Base-by-base conservation (phyloP, 495 filamentous ascomycete genomes). In the Talaromyces borbonicus region DNA sequence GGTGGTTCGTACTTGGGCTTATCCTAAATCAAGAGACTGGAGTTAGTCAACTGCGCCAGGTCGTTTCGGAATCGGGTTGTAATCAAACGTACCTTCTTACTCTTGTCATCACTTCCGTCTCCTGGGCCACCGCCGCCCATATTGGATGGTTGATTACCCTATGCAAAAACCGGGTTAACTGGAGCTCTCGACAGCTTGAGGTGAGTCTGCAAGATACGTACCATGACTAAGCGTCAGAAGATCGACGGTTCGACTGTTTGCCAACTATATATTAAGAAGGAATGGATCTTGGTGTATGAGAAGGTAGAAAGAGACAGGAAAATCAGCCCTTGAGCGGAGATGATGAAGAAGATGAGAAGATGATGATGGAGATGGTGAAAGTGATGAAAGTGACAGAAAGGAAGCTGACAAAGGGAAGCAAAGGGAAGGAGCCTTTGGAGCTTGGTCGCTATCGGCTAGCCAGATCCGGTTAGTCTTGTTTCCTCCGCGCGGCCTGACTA, bases 1-100 rank as follows among this genome's bases (percentile, higher is more conserved):
- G 92, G 92, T 38, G 92, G 92, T 62, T 99, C 92, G 72, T 99
- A 97, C 83, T 87, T 95, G 51, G 93, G 92, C 79, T 97, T 97
- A 38, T 97, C 88, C 76, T 99, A 95, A n/a, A n/a, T n/a, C 16
- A 41, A 8, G 7, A 11, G 26, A 49, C 23, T n/a, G 35, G 26
- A 25, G 27, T 40, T 15, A 31, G 7, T 20, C n/a, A 3, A 20
- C 8, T 5, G 19, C 33, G 18, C 35, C 16, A 38, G 35, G 7
- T 11, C 4, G 1, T 11, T 38, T n/a, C n/a, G n/a, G n/a, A n/a
- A n/a, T n/a, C n/a, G n/a, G n/a, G 20, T 9, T 18, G 5, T 8
- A 7, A 11, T 11, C 7, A 4, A 50, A 47, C 68, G 47, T 74
- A 95, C 90, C 85, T 97, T 95, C 71, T 90, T 88, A 52, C 95